Evolutionary conservation across 805 yeast genomes (phyloP).

Genomic region (Millerozyma acaciae): DNA sequence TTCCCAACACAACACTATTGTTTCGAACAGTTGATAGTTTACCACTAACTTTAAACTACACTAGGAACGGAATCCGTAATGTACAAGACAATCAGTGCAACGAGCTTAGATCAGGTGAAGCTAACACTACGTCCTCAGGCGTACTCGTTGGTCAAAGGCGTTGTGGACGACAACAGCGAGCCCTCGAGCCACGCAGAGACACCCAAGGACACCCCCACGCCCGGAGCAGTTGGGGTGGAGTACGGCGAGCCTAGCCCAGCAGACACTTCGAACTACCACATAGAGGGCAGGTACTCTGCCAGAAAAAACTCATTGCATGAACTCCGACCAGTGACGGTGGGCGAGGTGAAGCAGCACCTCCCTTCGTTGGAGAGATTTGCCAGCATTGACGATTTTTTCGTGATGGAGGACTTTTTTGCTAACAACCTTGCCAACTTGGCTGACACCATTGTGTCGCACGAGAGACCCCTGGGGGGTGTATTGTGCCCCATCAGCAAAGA

Average conservation of each 20-base stretch:
- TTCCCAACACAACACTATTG: neutral
- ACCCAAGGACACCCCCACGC: neutral
- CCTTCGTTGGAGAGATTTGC: conserved; percentile 5
- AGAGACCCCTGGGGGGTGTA: conserved; percentile 3
- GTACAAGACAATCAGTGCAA: conserved; percentile 10
- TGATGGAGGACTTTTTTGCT: conserved; percentile 8
- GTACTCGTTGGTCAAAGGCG: conserved; percentile 4
- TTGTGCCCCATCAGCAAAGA: conserved; percentile 3
- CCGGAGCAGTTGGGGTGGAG: neutral
- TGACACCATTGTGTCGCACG: conserved; percentile 5
- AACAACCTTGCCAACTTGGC: conserved; percentile 5
- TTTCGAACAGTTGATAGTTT: neutral
- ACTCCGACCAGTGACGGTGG: conserved; percentile 1
- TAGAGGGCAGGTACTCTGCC: too few relatives aligned
- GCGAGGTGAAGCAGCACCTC: conserved; percentile 5
- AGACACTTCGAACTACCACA: neutral
- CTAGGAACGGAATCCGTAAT: neutral
- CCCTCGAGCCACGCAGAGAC: too few relatives aligned
- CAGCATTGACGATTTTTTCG: conserved; percentile 6
- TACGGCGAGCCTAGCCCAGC: neutral
- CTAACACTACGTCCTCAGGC: conserved; percentile 9
- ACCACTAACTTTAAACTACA: neutral
- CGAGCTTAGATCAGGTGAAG: conserved; percentile 9
- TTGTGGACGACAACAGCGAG: too few relatives aligned
- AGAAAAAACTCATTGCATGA: too few relatives aligned